Percentiles rank a stretch among this genome's conserved stretches.
These are phyloP conservation scores for Candida dubliniensis DNA, from an alignment of 1,139 yeast genomes.

Conservation along the genomic window DNA sequence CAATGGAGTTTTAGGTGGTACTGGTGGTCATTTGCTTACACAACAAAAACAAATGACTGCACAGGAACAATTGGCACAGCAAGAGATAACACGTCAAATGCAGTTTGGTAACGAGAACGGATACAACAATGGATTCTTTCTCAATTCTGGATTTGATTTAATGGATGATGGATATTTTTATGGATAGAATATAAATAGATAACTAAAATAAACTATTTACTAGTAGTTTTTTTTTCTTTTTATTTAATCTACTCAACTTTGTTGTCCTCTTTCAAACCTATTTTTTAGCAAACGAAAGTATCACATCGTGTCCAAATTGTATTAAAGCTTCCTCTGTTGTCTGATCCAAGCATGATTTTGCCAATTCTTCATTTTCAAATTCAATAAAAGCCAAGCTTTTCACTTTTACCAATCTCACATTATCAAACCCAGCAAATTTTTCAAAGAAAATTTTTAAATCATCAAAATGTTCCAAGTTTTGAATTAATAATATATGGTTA, in stretches of 20 bases:
- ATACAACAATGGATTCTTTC: slow-evolving; percentile 1
- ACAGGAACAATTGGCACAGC: slow-evolving; percentile 2
- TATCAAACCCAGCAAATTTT: slow-evolving; percentile 57
- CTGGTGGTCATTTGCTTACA: neutral
- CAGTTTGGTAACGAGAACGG: neutral
- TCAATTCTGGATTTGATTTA: slow-evolving; percentile 10
- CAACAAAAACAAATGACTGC: slow-evolving; percentile 2
- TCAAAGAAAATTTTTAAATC: slow-evolving; percentile 47
- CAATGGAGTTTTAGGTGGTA: slow-evolving; percentile 1
- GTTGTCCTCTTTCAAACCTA: slow-evolving; percentile 12
- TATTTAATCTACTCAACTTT: too few relatives aligned
- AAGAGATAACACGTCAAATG: slow-evolving; percentile 2
- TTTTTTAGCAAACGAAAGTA: slow-evolving; percentile 39
- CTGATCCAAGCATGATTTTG: slow-evolving; percentile 26
- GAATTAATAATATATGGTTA: slow-evolving; percentile 67
- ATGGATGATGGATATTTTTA: slow-evolving; percentile 4
- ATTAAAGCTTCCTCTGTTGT: slow-evolving; percentile 11
- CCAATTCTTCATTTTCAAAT: slow-evolving; percentile 50
- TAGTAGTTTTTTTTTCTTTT: too few relatives aligned
- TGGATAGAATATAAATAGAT: neutral
- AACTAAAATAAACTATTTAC: neutral
- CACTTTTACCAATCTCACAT: slow-evolving; percentile 64
- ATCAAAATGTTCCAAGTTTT: slow-evolving; percentile 43
- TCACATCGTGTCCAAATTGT: slow-evolving; percentile 24
- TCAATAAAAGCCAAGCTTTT: slow-evolving; percentile 81